Base-by-base conservation (phyloP, 73 alveolate genomes). In the Blepharisma japonicum region DNA sequence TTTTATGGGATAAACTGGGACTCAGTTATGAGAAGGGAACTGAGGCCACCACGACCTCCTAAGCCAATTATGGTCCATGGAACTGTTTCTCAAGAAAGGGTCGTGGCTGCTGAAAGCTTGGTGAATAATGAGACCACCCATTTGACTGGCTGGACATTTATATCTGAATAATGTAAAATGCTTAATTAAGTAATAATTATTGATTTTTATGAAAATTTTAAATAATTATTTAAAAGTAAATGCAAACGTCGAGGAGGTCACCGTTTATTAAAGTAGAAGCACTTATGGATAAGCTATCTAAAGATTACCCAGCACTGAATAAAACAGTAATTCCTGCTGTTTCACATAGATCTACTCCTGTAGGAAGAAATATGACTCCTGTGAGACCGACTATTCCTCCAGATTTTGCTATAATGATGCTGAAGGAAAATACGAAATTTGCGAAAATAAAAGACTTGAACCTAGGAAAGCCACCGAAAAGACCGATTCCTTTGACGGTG, bases 1-100 rank as follows among this genome's bases (percentile, higher is more conserved):
- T 92, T 93, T 68, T 78, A 90, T 14, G 90, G 81, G 68, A 80
- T 93, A 14, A 83, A 83, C 70, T 93, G 98, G 98, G 82, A 78
- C 42, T 82, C 84, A 78, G 97, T 92, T 51, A 77, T 76, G 39
- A 70, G 77, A 55, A 89, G 90, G 82, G 85, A 93, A 76, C 3
- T 32, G 42, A 32, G 42, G 42, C 42, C 42, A 32, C 42, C 42
- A 32, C 42, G 42, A 3, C 42, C 42, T 32, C 42, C 42, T 32
- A 32, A 32, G 42, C 42, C 42, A 32, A 32, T 32, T 32, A 32
- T 32, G 42, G 42, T 32, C 42, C 42, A 32, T 32, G 42, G 42
- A 3, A 32, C 42, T 32, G 42, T 32, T 32, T 32, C 42, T 32
- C 42, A 32, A 32, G 42, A 32, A 32, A 32, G 42, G 42, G 42